Base-by-base conservation (phyloP, 177 flowering plant species). In the Tripterygium wilfordii region DNA sequence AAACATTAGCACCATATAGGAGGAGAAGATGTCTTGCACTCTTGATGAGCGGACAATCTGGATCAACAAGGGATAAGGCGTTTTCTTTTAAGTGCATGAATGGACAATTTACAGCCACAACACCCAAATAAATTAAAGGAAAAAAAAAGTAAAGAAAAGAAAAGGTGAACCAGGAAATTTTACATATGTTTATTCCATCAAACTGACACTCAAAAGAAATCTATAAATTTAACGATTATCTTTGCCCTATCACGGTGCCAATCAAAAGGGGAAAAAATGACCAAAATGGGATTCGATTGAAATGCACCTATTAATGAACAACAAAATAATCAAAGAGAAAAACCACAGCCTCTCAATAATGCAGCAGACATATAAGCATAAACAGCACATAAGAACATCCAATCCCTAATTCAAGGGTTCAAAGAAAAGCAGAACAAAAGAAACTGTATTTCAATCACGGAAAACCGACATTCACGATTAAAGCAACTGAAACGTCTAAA, bases 71-170 rank as follows among this genome's bases (percentile, higher is more conserved):
- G 40, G 50, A 46, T 42, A 42, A 43, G 48, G 4, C 31, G 10
- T 41, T 38, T n/a, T n/a, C n/a, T n/a, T 24, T 33, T 22, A 12
- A 36, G 32, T 51, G 51, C 36, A 49, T 53, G 50, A 57, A 12
- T 49, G 49, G 51, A 49, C 36, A 42, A 48, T 42, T 32, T 51
- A 54, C 60, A 49, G 29, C 60, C 56, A 37, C 55, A 10, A 35
- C 13, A 6, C 14, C 15, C 27, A 5, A 27, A 27, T 9, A 25
- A 48, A 48, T 27, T 19, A 25, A 39, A 10, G 18, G 4, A 6
- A 3, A 38, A 3, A 16, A 16, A 5, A 16, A 19, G 4, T 8
- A 4, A 12, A 38, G 4, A 4, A 4, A 8, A 20, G 31, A 44
- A 10, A 1, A 21, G 30, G 42, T 22, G 48, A 27, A 28, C 37